These are phyloP conservation scores for Aspergillus pseudoglaucus DNA, from an alignment of 2,329 filamentous ascomycete species.

Conservation along the genomic window DNA sequence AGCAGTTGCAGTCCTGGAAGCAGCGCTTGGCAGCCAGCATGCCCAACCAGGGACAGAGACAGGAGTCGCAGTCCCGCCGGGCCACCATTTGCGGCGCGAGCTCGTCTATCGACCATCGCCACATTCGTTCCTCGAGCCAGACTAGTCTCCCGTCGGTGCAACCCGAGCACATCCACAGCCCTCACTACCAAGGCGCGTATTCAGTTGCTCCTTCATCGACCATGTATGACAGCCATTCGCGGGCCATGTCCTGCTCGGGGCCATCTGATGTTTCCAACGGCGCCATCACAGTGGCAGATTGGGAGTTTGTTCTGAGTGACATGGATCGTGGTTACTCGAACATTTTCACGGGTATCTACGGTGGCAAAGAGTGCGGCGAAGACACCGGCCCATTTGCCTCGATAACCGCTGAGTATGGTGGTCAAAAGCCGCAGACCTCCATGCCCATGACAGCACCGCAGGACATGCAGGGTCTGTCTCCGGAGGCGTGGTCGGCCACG, in stretches of 20 bases:
- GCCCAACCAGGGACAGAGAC: constrained; percentile 15
- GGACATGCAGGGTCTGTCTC: constrained; percentile 32
- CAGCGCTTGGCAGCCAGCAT: constrained; percentile 24
- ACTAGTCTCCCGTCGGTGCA: constrained; percentile 18
- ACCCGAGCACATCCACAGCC: constrained; percentile 13
- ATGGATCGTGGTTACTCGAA: constrained; percentile 75
- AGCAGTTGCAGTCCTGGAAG: constrained; percentile 31
- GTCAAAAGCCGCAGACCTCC: constrained; percentile 17
- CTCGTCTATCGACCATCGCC: constrained; percentile 17
- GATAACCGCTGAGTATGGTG: constrained; percentile 23
- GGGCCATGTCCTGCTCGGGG: constrained; percentile 40
- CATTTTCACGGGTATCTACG: constrained; percentile 56
- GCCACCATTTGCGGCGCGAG: constrained; percentile 28
- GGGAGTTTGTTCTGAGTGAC: constrained; percentile 73
- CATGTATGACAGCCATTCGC: constrained; percentile 24
- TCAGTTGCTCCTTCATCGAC: constrained; percentile 46
- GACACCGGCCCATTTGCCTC: constrained; percentile 30
- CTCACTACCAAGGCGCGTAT: constrained; percentile 13
- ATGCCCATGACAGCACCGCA: constrained; percentile 13
- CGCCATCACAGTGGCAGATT: constrained; percentile 59
- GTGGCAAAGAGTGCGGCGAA: constrained; percentile 35
- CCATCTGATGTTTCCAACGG: constrained; percentile 27
- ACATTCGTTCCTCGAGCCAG: constrained; percentile 28
- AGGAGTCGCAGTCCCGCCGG: constrained; percentile 21
- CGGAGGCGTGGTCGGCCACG: constrained; percentile 33